These are phyloP conservation scores for Fusarium falciforme DNA, from an alignment of 2,329 filamentous ascomycete species.

Conservation along the genomic window DNA sequence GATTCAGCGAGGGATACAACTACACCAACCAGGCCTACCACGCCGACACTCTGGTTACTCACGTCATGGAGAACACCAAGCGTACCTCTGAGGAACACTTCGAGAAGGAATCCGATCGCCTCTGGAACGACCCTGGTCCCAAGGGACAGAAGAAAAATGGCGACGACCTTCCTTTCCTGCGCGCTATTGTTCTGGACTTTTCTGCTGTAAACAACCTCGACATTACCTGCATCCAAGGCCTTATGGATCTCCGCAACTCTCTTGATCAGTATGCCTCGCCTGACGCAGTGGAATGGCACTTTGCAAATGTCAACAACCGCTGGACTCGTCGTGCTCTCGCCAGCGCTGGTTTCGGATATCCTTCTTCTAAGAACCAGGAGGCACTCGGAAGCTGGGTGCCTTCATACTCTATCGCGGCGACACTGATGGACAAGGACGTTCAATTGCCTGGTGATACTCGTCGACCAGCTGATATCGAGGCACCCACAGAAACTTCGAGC, in stretches of 20 bases:
- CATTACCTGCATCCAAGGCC: conserved; percentile 66
- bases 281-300: conserved; percentile 62
- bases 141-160: conserved; percentile 40
- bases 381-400: conserved; percentile 47
- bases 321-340: conserved; percentile 69
- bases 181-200: conserved; percentile 68
- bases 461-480: conserved; percentile 12
- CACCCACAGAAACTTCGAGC: neutral
- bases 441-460: neutral
- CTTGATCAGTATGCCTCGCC: conserved; percentile 65
- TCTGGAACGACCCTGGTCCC: conserved; percentile 66
- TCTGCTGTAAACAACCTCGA: conserved; percentile 68
- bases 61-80: conserved; percentile 55
- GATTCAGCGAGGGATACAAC: conserved; percentile 63
- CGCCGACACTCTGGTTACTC: conserved; percentile 54
- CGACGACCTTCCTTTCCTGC: conserved; percentile 58
- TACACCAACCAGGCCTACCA: conserved; percentile 64
- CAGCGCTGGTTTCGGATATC: conserved; percentile 66
- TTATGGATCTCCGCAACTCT: conserved; percentile 66
- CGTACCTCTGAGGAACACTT: conserved; percentile 53
- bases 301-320: conserved; percentile 65
- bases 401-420: conserved; percentile 49
- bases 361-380: conserved; percentile 42
- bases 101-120: conserved; percentile 56
- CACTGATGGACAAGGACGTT: conserved; percentile 26